phyloP scores from a whole-genome alignment of 2,329 filamentous ascomycete species.

The Fusarium armeniacum region DNA sequence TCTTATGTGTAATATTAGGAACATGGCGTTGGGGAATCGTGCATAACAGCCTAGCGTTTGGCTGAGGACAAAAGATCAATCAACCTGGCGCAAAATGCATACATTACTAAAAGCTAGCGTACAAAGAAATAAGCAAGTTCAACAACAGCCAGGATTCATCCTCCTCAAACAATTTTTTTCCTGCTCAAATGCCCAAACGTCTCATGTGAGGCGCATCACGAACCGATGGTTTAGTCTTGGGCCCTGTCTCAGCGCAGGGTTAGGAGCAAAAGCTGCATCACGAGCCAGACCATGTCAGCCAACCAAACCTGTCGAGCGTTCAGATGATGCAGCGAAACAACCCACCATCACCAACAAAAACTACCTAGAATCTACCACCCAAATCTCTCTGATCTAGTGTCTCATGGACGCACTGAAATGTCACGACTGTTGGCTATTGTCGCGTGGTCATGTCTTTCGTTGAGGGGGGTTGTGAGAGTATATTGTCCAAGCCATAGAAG shows the following conservation, averaged over 20 bases:
- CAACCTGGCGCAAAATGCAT: constrained; percentile 5
- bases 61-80: constrained; percentile 17
- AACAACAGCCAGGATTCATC: constrained; percentile 6
- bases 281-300: constrained; percentile 36
- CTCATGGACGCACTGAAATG: constrained; percentile 30
- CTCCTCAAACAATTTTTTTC: constrained; percentile 12
- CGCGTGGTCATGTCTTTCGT: constrained; percentile 26
- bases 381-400: constrained; percentile 20
- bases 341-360: constrained; percentile 29
- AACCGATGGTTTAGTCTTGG: constrained; percentile 30
- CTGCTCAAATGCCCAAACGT: constrained; percentile 26
- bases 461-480: constrained; percentile 7
- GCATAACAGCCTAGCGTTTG: constrained; percentile 26
- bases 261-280: constrained; percentile 39
- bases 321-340: constrained; percentile 44
- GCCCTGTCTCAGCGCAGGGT: constrained; percentile 33
- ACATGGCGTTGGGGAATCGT: constrained; percentile 28
- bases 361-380: constrained; percentile 19
- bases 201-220: constrained; percentile 45
- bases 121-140: constrained; percentile 7
- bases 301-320: constrained; percentile 27
- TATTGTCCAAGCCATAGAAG: constrained; percentile 27
- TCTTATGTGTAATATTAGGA: constrained; percentile 28
- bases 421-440: constrained; percentile 30
- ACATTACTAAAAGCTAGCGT: neutral